Evolutionary conservation across 2,329 filamentous ascomycete genomes (phyloP).

Genomic region (Penicillium sp.): DNA sequence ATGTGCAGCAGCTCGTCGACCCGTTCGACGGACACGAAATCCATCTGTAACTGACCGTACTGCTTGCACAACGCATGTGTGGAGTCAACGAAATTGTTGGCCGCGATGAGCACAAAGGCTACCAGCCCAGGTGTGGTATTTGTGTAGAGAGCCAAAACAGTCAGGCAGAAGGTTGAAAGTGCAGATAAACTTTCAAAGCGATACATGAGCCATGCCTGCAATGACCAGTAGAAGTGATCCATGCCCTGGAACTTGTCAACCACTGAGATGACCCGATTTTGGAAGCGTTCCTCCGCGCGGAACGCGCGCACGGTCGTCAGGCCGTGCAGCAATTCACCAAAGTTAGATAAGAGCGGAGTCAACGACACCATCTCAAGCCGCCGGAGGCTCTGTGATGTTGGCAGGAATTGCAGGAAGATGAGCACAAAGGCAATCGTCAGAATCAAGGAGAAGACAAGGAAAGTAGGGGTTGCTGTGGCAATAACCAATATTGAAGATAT

Average conservation of each 20-base stretch:
- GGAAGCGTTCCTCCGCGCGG: conserved; percentile 75
- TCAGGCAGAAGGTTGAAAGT: conserved; percentile 72
- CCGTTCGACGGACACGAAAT: conserved; percentile 87
- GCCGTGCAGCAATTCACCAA: conserved; percentile 83
- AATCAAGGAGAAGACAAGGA: conserved; percentile 70
- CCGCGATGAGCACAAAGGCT: conserved; percentile 79
- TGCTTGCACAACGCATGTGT: conserved; percentile 76
- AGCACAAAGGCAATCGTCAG: conserved; percentile 71
- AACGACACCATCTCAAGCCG: conserved; percentile 88
- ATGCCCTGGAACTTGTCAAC: conserved; percentile 91
- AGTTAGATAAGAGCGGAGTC: conserved; percentile 88
- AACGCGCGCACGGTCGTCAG: conserved; percentile 86
- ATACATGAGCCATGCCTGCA: conserved; percentile 82
- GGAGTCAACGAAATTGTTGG: conserved; percentile 64
- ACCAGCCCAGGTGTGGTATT: conserved; percentile 77
- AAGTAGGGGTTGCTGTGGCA: conserved; percentile 73
- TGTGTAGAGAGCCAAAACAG: conserved; percentile 72
- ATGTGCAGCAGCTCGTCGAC: conserved; percentile 80
- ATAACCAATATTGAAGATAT: conserved; percentile 75
- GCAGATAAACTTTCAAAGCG: conserved; percentile 76
- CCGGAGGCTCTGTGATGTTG: conserved; percentile 79
- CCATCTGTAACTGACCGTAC: conserved; percentile 86
- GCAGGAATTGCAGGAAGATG: conserved; percentile 77
- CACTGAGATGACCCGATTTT: conserved; percentile 75
- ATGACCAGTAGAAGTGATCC: conserved; percentile 93